Evolutionary conservation across 495 filamentous ascomycete species (phyloP).

Genomic region (Elaphomyces granulatus): DNA sequence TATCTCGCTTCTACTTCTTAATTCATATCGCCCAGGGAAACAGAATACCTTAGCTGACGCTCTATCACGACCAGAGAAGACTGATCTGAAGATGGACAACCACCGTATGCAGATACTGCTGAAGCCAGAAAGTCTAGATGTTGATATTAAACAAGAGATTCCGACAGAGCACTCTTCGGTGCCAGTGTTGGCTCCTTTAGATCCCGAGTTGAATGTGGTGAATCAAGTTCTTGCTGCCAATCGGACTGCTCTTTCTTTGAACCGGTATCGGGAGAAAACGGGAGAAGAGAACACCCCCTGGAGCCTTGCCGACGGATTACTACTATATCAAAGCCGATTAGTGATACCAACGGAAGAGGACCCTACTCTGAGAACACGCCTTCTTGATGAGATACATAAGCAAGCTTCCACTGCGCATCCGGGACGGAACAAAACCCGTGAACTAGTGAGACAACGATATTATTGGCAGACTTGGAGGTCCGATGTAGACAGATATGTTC

Average conservation of each 20-base stretch:
- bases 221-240: too few relatives aligned
- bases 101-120: too few relatives aligned
- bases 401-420: slow-evolving; percentile 1
- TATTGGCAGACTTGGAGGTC: background rate
- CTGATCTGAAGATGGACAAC: background rate
- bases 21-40: slow-evolving; percentile 4
- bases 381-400: slow-evolving; percentile 5
- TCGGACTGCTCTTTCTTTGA: too few relatives aligned
- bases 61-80: slow-evolving; percentile 6
- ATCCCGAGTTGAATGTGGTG: too few relatives aligned
- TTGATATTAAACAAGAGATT: too few relatives aligned
- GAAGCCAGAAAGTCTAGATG: too few relatives aligned
- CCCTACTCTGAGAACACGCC: background rate
- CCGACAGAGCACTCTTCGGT: too few relatives aligned
- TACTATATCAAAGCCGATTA: background rate
- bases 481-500: background rate
- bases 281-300: background rate
- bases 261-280: too few relatives aligned
- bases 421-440: slow-evolving; percentile 1
- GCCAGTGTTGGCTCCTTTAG: too few relatives aligned
- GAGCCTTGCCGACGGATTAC: background rate
- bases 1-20: too few relatives aligned
- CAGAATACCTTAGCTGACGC: slow-evolving; percentile 8
- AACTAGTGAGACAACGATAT: background rate
- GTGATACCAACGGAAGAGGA: background rate